A percentile compares a stretch with the other conserved stretches of the same genome.
phyloP scores from a whole-genome alignment of 768 basidiomycete genomes.

The Phaeotremella fagi region DNA sequence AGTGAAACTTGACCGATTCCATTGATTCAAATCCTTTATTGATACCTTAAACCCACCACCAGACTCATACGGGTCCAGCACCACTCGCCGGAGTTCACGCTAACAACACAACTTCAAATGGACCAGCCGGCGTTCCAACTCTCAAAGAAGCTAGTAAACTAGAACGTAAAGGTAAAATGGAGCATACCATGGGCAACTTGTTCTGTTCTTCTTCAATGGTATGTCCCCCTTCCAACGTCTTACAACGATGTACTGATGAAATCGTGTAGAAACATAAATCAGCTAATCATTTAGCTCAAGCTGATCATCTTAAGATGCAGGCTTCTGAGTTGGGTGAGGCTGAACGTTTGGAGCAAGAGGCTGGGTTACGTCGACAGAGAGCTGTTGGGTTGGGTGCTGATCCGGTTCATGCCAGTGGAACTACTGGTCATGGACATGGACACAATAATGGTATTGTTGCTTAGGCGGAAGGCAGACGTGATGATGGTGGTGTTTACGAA shows the following conservation, averaged over 20 bases:
- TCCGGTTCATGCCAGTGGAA: conserved; percentile 16
- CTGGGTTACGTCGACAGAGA: conserved; percentile 20
- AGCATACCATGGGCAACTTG: conserved; percentile 10
- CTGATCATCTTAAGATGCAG: conserved; percentile 21
- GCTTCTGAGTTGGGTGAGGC: conserved; percentile 24
- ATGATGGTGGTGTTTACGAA: no score
- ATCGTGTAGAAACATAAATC: conserved; percentile 21
- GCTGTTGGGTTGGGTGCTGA: conserved; percentile 27
- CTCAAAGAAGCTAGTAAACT: conserved; percentile 14
- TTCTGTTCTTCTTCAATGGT: conserved; percentile 15
- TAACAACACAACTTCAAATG: background rate
- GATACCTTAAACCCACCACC: background rate
- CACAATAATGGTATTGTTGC: background rate
- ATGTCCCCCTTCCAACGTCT: background rate
- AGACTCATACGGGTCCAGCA: conserved; percentile 14
- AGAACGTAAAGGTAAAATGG: conserved; percentile 17
- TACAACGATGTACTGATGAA: background rate
- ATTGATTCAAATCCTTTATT: background rate
- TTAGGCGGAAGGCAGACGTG: background rate
- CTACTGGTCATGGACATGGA: conserved; percentile 12
- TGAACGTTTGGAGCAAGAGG: conserved; percentile 21
- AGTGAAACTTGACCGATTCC: background rate
- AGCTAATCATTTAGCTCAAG: conserved; percentile 14
- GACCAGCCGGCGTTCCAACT: conserved; percentile 2
- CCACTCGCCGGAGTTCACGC: conserved; percentile 7